Evolutionary conservation across 108 stramenopile species (phyloP).

Genomic region (Hondaea fermentalgiana): DNA sequence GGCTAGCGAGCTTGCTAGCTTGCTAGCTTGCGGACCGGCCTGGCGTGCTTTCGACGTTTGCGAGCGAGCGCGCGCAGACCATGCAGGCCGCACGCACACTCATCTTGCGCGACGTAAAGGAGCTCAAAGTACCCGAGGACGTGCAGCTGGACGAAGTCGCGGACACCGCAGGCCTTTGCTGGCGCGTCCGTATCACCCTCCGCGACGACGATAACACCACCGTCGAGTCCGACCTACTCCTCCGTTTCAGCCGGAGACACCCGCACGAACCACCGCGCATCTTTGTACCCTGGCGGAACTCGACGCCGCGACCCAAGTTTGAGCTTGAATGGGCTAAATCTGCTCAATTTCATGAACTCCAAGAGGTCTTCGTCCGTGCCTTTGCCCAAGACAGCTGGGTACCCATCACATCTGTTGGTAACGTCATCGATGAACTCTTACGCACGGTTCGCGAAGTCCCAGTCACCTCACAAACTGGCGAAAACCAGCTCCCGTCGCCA

Average conservation of each 20-base stretch:
- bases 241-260: neutral
- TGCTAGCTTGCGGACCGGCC: too few relatives aligned
- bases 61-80: neutral
- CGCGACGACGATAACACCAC: neutral
- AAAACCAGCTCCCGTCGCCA: too few relatives aligned
- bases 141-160: neutral
- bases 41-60: too few relatives aligned
- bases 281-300: neutral
- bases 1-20: too few relatives aligned
- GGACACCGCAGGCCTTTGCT: neutral
- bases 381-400: neutral
- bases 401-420: neutral
- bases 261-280: neutral
- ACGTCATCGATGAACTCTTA: neutral
- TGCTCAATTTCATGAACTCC: neutral
- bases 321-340: neutral
- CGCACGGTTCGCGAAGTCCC: neutral
- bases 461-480: too few relatives aligned
- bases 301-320: neutral
- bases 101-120: neutral
- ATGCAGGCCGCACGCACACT: neutral
- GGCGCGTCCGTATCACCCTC: neutral
- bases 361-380: neutral
- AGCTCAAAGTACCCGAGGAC: neutral
- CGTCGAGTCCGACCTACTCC: neutral